Evolutionary conservation across 345 rosid species (phyloP), one percentile per base, ranked within the genome.

Genomic region (Erodium maritimum): DNA sequence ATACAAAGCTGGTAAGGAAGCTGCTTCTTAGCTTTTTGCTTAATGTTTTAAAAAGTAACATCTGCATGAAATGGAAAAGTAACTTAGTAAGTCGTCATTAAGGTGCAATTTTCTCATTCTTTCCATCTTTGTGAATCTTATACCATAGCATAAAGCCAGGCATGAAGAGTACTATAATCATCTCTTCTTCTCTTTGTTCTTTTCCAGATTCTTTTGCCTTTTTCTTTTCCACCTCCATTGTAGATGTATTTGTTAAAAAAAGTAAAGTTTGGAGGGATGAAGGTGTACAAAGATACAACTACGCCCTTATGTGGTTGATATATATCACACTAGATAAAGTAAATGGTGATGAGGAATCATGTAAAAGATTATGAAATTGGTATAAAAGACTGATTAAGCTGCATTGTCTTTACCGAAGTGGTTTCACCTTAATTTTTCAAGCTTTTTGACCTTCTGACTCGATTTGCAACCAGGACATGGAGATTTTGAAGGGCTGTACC

Each of bases 1-100:
- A 73, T 52, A 69, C 63, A 61, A 87, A 83, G 82, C 84, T 77
- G 77, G 99, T 93, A 73, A 75, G 76, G 59, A 50, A n/a, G 17
- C 51, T 62, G 67, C 18, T 57, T 66, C 67, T 23, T 20, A 56
- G 57, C 29, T 33, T 55, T 52, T 65, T 22, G 53, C 48, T 42
- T 12, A 42, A 42, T 7, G 2, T 7, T 7, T 7, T 14, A 2
- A 10, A 10, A 42, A 42, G 48, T 12, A 42, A 13, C 12, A 42
- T 42, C 48, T 42, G 12, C 48, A 7, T 42, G 3, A 42, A 42
- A 10, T 13, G 48, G 48, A 42, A 42, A 42, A 4, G 48, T 10
- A 42, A 12, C 48, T 50, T 61, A 33, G 13, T 9, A 60, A n/a
- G n/a, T n/a, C n/a, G n/a, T n/a, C 64, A 55, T 51, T 61, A 72